Base-by-base conservation (phyloP, 2,329 filamentous ascomycete genomes). In the Colletotrichum scovillei region DNA sequence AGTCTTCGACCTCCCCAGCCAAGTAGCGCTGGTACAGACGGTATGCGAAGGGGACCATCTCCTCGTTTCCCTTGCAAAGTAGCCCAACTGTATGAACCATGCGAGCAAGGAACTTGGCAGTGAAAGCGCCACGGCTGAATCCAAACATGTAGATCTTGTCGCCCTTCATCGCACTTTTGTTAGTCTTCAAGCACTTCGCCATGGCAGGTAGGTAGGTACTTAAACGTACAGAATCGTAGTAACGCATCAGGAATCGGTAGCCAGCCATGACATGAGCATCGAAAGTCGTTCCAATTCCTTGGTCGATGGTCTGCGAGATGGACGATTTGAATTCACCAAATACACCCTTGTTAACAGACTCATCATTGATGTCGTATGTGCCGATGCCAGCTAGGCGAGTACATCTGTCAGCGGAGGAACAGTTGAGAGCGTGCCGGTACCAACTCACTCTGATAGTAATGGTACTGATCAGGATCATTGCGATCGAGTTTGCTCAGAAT, bases 131-230 rank as follows among this genome's bases (percentile, higher is more conserved):
- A 26, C 87, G 84, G 8, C 84, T 86, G 76, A 89, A 89, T 14
- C 87, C 87, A 60, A 89, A 89, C 76, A 89, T 85, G 75, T 88
- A 89, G 42, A 89, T 88, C 62, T 85, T 84, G 74, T 87, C 86
- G 0, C 82, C 85, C 77, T 86, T 76, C 22, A 1, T 28, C 2
- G 14, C 26, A 6, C 2, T 6, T n/a, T 12, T 7, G 14, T 67
- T 30, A 24, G 9, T 55, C 12, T 63, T 38, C 11, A 53, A 63
- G 42, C 19, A 7, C n/a, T 7, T 22, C 16, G 4, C 5, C 26
- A 8, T 35, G n/a, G 2, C 7, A 2, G 22, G 16, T 12, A 16
- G 32, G 9, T 12, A 35, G 12, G 52, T 2, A 32, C 30, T 11
- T 9, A 3, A 22, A 67, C 82, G 78, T 73, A 82, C 84, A n/a